Evolutionary conservation across 768 basidiomycete species (phyloP), one percentile per base, ranked within the genome.

Genomic region (Lactarius indigo): DNA sequence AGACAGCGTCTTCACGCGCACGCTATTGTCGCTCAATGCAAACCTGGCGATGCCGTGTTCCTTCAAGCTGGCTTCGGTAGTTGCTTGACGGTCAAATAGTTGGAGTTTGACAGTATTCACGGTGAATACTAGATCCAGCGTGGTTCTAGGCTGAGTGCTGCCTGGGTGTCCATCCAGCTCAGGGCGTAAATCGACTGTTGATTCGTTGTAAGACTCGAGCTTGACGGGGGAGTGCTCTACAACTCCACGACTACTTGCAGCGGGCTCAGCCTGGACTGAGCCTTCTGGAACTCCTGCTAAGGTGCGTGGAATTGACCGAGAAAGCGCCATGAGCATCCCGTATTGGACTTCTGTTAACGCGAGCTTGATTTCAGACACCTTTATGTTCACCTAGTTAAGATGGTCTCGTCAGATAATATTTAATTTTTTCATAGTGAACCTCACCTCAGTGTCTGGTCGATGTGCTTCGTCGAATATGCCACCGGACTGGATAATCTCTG

Each of bases 321-420:
- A 84, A 9, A 96, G 77, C 26, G 78, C 78, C 52, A 95, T 79
- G 23, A 96, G 78, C 57, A 91, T 80, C 61, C 79, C 77, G 75
- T 95, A 97, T 77, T 97, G 95, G 30, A 82, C 76, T 75, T 96
- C 90, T 5, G 94, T 96, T 59, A 98, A 79, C 71, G 90, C 83
- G 59, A 96, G 78, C 72, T 87, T 89, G 75, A 96, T 84, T 72
- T 96, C 93, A 3, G 94, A 94, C 62, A 96, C 84, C 64, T 82
- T 84, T 39, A 95, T 78, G 2, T 79, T 73, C 59, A 94, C 78
- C 95, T 96, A 17, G 66, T 31, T 5, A 44, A 63, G 20, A 33
- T 37, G 35, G 18, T 20, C 28, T 47, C 28, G 65, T 39, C 28
- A 61, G 55, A 61, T 12, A 61, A 61, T 41, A 28, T 23, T 47